phyloP scores from a whole-genome alignment of 305 asterid genomes.

The Solanum hybrid region DNA sequence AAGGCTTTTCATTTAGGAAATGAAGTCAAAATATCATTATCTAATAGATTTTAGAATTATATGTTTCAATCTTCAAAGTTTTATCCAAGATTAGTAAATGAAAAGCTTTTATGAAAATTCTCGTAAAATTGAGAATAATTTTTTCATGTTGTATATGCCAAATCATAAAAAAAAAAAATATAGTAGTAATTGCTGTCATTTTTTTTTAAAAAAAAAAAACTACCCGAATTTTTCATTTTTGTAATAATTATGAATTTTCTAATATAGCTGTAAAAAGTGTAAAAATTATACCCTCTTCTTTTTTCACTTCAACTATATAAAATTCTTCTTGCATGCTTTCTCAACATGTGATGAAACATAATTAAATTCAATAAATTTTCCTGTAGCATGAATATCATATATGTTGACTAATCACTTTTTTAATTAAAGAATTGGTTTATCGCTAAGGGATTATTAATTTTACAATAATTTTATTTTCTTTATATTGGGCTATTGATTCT shows the following conservation, averaged over 20 bases:
- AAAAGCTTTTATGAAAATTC: not conserved
- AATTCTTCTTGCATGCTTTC: not conserved
- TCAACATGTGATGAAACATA: not conserved
- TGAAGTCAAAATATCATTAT: not conserved
- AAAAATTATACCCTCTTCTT: too few relatives aligned
- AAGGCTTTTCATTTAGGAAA: not conserved
- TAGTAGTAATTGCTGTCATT: too few relatives aligned
- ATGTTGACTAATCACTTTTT: not conserved
- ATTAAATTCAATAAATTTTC: too few relatives aligned
- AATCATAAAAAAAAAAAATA: too few relatives aligned
- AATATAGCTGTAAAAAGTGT: not conserved
- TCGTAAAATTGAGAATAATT: not conserved
- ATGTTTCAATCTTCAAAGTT: not conserved
- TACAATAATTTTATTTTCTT: too few relatives aligned
- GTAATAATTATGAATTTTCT: too few relatives aligned
- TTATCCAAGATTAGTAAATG: not conserved
- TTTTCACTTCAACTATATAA: not conserved
- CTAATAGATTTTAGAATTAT: not conserved
- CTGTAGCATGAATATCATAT: too few relatives aligned
- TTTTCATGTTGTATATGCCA: too few relatives aligned
- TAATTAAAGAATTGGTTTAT: too few relatives aligned
- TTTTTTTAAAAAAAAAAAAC: too few relatives aligned
- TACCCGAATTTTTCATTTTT: too few relatives aligned
- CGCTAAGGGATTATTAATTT: not conserved
- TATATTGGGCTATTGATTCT: not conserved